phyloP scores from a whole-genome alignment of 202 grass and related monocot genomes.

The Panicum hallii region DNA sequence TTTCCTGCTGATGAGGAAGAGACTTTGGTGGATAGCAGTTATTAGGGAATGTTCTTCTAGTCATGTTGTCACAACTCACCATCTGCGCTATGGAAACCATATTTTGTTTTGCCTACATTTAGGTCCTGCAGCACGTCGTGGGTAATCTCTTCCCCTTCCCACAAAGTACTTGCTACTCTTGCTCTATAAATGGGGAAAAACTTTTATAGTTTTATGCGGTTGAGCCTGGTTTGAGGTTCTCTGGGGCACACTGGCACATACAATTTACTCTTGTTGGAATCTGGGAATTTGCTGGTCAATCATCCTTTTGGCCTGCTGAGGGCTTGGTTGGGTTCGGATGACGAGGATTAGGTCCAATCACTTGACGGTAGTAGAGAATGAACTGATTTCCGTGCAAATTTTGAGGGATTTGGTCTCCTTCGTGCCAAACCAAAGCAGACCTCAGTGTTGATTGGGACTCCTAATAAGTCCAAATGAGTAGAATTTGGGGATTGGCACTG shows the following conservation, averaged over 20 bases:
- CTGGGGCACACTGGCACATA: too few species aligned
- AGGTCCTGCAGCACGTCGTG: not conserved
- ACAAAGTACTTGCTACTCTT: not conserved
- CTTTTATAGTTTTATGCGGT: not conserved
- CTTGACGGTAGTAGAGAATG: not conserved
- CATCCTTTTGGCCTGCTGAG: not conserved
- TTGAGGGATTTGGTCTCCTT: not conserved
- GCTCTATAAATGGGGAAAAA: not conserved
- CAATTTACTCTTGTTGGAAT: not conserved
- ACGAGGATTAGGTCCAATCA: not conserved
- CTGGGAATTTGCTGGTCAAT: not conserved
- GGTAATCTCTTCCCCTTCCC: not conserved
- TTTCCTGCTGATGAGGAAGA: not conserved
- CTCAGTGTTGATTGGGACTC: not conserved
- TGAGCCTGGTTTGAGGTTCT: not conserved
- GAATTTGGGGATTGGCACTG: not conserved
- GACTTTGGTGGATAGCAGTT: not conserved
- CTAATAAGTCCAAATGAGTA: not conserved
- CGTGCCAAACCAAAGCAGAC: not conserved
- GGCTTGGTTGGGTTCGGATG: not conserved
- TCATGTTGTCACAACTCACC: not conserved
- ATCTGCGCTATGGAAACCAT: not conserved
- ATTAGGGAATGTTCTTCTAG: not conserved
- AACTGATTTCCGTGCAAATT: not conserved
- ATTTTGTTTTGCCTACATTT: conserved; percentile 6